Base-by-base conservation (phyloP, 805 yeast species). In the Myxozyma monticola region DNA sequence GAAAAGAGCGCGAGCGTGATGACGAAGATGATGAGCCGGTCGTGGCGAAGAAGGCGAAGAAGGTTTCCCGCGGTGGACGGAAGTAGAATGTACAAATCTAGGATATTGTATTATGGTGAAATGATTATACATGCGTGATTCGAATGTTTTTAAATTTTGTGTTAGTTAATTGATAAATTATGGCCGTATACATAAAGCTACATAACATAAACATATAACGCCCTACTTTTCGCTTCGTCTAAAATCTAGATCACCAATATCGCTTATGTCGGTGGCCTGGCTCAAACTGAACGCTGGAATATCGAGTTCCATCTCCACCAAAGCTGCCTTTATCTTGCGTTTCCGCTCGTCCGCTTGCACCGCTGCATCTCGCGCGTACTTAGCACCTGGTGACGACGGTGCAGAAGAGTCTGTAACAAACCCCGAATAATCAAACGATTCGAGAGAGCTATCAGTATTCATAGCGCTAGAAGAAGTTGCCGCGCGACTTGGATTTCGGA, bases 1-100 rank as follows among this genome's bases (percentile, higher is more conserved):
- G 51, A 4, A 35, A 45, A 31, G 54, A 41, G 15, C 22, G 49
- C 3, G 58, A 45, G n/a, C 41, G 26, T 5, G 57, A 42, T 10
- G 58, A 54, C 17, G 59, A 54, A 1, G 56, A 55, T 3, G 58
- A 43, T 21, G 36, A 38, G 20, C 17, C 17, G 39, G 39, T 41
- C 6, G 51, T 25, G 17, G 37, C 49, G 2, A 53, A 53, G 45
- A 49, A 49, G 39, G 41, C 41, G 17, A 47, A 46, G 49, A 49
- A 46, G 25, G 37, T 42, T 10, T 14, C 9, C 14, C 31, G 31
- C 9, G 12, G 31, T 28, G 12, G 31, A 28, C 15, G 20, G 10
- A 33, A 33, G 37, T 33, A 33, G 20, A 12, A 12, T 33, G 12
- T 33, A 18, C 37, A 12, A 33, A n/a, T n/a, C n/a, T n/a, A n/a